Base-by-base conservation (phyloP, 495 filamentous ascomycete species). In the Podospora appendiculata region DNA sequence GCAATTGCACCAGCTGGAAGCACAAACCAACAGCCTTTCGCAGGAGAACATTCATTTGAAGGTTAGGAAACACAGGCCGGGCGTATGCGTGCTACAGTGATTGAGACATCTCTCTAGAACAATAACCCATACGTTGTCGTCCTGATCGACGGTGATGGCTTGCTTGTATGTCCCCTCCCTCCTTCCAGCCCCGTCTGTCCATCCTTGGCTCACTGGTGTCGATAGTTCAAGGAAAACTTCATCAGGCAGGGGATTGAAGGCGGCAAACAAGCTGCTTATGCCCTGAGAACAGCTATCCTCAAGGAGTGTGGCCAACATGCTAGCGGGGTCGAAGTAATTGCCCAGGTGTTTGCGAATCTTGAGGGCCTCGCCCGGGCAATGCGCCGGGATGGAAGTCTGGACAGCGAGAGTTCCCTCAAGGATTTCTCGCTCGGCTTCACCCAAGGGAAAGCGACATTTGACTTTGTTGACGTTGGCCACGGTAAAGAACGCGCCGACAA, bases 391-490 rank as follows among this genome's bases (percentile, higher is more conserved):
- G 86, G 84, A 18, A 70, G 81, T 33, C 62, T 84, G 9, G 68
- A 75, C 6, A 75, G 74, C 39, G 66, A 79, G 6, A 61, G 64
- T 13, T 59, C 72, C 25, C 62, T 90, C 35, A 77, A 82, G 49
- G 80, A 87, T 32, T 94, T 94, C 64, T 78, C 80, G 25, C 72
- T 81, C 14, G 89, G 88, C 11, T 90, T 93, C 70, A 90, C 87
- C 60, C 83, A 83, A 59, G 82, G 76, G 45, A 81, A 80, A 54
- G 74, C 79, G 4, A 74, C 79, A 2, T 89, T 88, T 59, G 86
- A 90, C 60, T 86, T 89, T 66, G 68, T 90, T 39, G 87, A 93
- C 64, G 79, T 89, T 41, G 87, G 87, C 38, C 63, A 75, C 45
- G 79, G 81, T 18, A 84, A 88, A 61, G 84, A 88, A 52, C 74